Evolutionary conservation across 2,329 filamentous ascomycete genomes (phyloP).

Genomic region (Incumbomyces delicatus): DNA sequence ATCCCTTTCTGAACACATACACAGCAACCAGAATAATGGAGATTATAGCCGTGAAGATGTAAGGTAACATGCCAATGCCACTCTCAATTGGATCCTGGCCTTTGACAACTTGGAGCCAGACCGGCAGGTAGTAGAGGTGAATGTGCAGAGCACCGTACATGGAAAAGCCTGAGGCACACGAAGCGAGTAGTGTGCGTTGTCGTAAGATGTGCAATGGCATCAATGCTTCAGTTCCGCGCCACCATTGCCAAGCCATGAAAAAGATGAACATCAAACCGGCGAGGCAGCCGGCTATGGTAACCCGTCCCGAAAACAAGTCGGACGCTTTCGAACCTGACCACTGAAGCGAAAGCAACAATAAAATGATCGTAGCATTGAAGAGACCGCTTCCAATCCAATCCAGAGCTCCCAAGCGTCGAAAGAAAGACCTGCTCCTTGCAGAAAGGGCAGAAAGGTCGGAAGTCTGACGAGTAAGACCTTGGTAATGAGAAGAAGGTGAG

Average conservation of each 20-base stretch:
- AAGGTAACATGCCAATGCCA: conserved; percentile 21
- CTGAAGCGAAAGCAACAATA: conserved; percentile 17
- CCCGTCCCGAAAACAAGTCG: conserved; percentile 25
- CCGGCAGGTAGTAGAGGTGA: conserved; percentile 22
- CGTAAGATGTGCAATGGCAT: conserved; percentile 18
- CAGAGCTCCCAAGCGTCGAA: conserved; percentile 24
- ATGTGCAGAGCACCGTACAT: conserved; percentile 19
- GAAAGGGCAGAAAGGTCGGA: not conserved
- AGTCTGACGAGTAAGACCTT: not conserved
- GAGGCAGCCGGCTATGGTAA: conserved; percentile 29
- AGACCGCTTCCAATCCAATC: conserved; percentile 52
- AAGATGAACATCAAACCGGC: conserved; percentile 22
- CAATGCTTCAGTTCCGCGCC: conserved; percentile 18
- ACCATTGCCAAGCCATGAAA: conserved; percentile 24
- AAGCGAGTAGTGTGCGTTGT: conserved; percentile 14
- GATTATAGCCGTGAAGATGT: conserved; percentile 14
- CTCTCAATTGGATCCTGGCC: conserved; percentile 15
- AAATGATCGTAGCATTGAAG: conserved; percentile 33
- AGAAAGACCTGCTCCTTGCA: conserved; percentile 4
- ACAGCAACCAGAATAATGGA: conserved; percentile 12
- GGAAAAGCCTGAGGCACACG: conserved; percentile 12
- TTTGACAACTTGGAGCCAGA: conserved; percentile 23
- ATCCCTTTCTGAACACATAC: conserved; percentile 18
- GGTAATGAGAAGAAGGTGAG: not conserved
- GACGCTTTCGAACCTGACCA: conserved; percentile 7